Conservation (phyloP, 1,284 basidiomycete genomes). For the Tilletiopsis washingtonensis region DNA sequence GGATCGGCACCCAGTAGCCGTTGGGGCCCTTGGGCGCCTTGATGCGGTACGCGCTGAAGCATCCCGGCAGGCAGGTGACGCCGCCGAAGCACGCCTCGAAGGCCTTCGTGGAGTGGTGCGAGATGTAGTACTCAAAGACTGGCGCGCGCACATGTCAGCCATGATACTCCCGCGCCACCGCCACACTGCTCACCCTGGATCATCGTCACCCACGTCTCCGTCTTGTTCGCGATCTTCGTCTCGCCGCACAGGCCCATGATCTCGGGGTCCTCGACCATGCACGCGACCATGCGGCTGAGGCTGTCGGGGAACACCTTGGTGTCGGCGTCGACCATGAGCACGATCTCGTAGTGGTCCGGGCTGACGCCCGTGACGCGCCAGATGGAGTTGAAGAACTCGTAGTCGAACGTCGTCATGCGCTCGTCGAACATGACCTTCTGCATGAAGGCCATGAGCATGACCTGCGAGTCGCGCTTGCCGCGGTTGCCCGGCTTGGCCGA, state of each 20-base stretch:
- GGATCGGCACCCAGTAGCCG: conserved; percentile 51
- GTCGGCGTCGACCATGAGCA: conserved; percentile 52
- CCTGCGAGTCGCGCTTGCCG: conserved; percentile 96
- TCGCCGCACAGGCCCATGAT: conserved; percentile 53
- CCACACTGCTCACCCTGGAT: conserved; percentile 46
- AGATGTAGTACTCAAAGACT: conserved; percentile 97
- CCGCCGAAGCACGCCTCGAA: conserved; percentile 51
- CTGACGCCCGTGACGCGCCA: conserved; percentile 51
- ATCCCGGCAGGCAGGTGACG: conserved; percentile 51
- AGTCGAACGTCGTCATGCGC: conserved; percentile 51
- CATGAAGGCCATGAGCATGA: conserved; percentile 54
- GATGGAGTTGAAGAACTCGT: conserved; percentile 52
- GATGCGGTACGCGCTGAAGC: conserved; percentile 52
- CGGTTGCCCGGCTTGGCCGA: conserved; percentile 95
- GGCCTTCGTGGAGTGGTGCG: conserved; percentile 75
- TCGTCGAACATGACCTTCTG: conserved; percentile 53
- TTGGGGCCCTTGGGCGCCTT: conserved; percentile 51
- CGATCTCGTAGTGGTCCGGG: conserved; percentile 50
- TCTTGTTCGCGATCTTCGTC: conserved; percentile 53
- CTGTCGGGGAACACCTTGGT: conserved; percentile 51
- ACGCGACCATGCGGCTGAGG: conserved; percentile 50
- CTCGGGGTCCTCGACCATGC: conserved; percentile 52
- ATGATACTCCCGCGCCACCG: not conserved
- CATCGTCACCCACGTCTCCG: conserved; percentile 52
- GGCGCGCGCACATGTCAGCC: not conserved